Conservation (phyloP, 495 filamentous ascomycete genomes). For the Monascus purpureus region DNA sequence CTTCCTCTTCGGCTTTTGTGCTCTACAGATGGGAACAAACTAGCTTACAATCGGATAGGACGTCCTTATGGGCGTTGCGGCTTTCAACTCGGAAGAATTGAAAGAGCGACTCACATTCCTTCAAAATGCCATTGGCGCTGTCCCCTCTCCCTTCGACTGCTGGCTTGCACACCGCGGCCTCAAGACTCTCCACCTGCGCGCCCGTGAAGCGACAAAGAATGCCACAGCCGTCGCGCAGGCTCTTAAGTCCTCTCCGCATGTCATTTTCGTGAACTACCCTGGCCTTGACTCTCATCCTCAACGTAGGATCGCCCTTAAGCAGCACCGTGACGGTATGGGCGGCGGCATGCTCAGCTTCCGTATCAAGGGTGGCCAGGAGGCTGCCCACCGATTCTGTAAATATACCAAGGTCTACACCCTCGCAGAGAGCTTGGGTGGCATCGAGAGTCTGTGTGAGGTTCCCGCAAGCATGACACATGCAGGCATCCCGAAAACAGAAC, state of each 20-base stretch:
- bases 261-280: constrained; percentile 87
- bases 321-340: constrained; percentile 89
- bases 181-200: constrained; percentile 92
- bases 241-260: constrained; percentile 67
- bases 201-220: constrained; percentile 68
- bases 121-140: constrained; percentile 92
- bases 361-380: constrained; percentile 73
- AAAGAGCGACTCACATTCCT: constrained; percentile 72
- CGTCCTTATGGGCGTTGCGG: constrained; percentile 94
- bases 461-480: constrained; percentile 93
- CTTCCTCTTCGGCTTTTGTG: too few species aligned
- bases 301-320: constrained; percentile 66
- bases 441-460: constrained; percentile 85
- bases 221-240: constrained; percentile 63
- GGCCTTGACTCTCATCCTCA: constrained; percentile 79
- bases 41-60: constrained; percentile 31
- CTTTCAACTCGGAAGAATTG: constrained; percentile 78
- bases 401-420: constrained; percentile 80
- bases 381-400: constrained; percentile 87
- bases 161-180: constrained; percentile 98
- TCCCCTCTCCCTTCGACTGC: constrained; percentile 89
- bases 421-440: constrained; percentile 83
- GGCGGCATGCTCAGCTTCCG: constrained; percentile 97
- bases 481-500: constrained; percentile 78
- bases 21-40: too few species aligned